Conservation (phyloP, 441 rosid species). For the Adansonia madagascariensis region DNA sequence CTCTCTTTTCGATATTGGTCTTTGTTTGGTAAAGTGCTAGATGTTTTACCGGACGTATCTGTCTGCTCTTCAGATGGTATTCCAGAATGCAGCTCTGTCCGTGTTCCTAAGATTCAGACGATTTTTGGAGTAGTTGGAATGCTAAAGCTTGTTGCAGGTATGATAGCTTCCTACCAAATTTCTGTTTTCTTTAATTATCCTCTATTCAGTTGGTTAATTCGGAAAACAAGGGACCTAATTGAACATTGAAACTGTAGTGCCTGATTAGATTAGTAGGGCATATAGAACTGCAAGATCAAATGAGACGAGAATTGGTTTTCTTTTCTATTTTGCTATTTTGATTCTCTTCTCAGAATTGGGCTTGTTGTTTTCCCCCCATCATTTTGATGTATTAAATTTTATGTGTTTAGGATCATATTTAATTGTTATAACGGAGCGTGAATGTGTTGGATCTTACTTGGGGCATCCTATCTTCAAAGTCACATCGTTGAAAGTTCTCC, state of each 20-base stretch:
- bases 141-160: slow-evolving; percentile 95
- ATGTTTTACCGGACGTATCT: slow-evolving; percentile 4
- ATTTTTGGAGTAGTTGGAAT: slow-evolving; percentile 87
- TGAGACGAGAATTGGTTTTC: background rate
- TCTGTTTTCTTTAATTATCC: background rate
- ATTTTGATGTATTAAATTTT: slow-evolving; percentile 12
- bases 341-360: slow-evolving; percentile 6
- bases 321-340: background rate
- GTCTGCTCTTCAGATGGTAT: slow-evolving; percentile 52
- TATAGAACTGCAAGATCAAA: background rate
- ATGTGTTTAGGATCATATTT: slow-evolving; percentile 75
- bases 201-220: slow-evolving; percentile 4
- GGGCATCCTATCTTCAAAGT: slow-evolving; percentile 85
- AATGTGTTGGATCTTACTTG: slow-evolving; percentile 76
- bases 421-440: slow-evolving; percentile 75
- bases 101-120: slow-evolving; percentile 81
- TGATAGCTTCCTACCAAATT: background rate
- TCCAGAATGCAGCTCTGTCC: slow-evolving; percentile 70
- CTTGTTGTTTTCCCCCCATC: slow-evolving; percentile 9
- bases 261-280: slow-evolving; percentile 6
- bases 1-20: background rate
- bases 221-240: background rate
- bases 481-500: slow-evolving; percentile 73
- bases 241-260: background rate
- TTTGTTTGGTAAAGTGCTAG: background rate